Evolutionary conservation across 2,329 filamentous ascomycete genomes (phyloP).

Genomic region (Fusarium stilboides): DNA sequence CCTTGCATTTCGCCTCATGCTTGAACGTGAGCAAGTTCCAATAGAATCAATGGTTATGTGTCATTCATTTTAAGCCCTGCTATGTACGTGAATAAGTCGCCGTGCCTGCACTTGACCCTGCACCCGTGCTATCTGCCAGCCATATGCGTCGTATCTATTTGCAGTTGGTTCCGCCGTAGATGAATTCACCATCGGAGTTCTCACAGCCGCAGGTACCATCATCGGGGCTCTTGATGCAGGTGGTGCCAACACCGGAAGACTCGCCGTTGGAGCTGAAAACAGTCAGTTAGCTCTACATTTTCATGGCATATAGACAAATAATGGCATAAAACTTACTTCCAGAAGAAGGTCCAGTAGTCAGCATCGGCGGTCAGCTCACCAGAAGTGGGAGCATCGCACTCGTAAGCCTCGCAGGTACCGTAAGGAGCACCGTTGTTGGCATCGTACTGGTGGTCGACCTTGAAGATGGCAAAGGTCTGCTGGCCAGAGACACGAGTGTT

Average conservation of each 20-base stretch:
- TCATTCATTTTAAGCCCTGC: background rate
- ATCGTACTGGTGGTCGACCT: slow-evolving; percentile 46
- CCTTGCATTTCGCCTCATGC: no score
- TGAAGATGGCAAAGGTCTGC: slow-evolving; percentile 48
- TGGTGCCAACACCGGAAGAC: slow-evolving; percentile 44
- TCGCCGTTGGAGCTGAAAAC: slow-evolving; percentile 35
- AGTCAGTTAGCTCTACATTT: background rate
- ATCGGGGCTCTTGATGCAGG: slow-evolving; percentile 45
- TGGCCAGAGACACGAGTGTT: slow-evolving; percentile 47
- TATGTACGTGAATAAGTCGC: background rate
- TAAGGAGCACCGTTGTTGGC: slow-evolving; percentile 46
- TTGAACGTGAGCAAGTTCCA: no score
- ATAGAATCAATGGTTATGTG: background rate
- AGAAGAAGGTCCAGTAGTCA: slow-evolving; percentile 50
- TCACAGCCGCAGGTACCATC: slow-evolving; percentile 47
- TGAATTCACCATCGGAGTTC: slow-evolving; percentile 45
- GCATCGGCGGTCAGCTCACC: slow-evolving; percentile 27
- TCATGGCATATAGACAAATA: background rate
- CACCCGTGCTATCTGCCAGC: background rate
- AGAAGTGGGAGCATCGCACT: slow-evolving; percentile 38
- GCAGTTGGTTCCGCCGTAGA: slow-evolving; percentile 40
- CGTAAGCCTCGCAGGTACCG: slow-evolving; percentile 44
- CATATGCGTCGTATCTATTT: slow-evolving; percentile 7
- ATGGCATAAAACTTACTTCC: slow-evolving; percentile 31
- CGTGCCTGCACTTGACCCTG: background rate